A percentile compares a stretch with the other conserved stretches of the same genome.
Conservation (phyloP, 768 basidiomycete species). For the Tylopilus intermedius region DNA sequence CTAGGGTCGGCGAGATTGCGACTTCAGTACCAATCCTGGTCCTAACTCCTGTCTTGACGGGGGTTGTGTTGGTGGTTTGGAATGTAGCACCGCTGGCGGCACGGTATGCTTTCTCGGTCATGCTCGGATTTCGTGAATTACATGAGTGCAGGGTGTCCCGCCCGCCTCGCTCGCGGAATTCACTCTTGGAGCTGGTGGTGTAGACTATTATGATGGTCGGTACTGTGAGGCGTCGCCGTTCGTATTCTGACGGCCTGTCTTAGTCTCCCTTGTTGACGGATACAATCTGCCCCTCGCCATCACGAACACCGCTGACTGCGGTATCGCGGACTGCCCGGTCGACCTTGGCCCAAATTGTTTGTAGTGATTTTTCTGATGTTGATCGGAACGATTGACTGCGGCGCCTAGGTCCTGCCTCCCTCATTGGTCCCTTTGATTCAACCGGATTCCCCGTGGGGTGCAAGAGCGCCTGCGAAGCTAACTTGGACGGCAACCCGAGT, state of each 20-base stretch:
- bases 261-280: slow-evolving; percentile 64
- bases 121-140: not conserved
- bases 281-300: slow-evolving; percentile 60
- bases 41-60: slow-evolving; percentile 57
- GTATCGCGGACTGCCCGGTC: slow-evolving; percentile 52
- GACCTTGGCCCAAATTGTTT: slow-evolving; percentile 58
- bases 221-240: not conserved
- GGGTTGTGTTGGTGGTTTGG: slow-evolving; percentile 65
- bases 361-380: not conserved
- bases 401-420: slow-evolving; percentile 41
- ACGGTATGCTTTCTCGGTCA: slow-evolving; percentile 31
- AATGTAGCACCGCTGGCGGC: slow-evolving; percentile 42
- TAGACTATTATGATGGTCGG: slow-evolving; percentile 60
- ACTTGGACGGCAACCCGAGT: slow-evolving; percentile 33
- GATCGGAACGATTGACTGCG: not conserved
- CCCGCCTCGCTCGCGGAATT: slow-evolving; percentile 68
- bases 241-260: not conserved
- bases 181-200: slow-evolving; percentile 44
- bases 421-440: slow-evolving; percentile 51
- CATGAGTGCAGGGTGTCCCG: slow-evolving; percentile 46
- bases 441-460: slow-evolving; percentile 57
- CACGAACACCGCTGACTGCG: slow-evolving; percentile 51
- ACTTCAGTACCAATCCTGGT: slow-evolving; percentile 50
- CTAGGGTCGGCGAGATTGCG: slow-evolving; percentile 53
- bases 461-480: slow-evolving; percentile 50